phyloP scores from a whole-genome alignment of 805 yeast species.

The Maudiozyma pseudohumilis region DNA sequence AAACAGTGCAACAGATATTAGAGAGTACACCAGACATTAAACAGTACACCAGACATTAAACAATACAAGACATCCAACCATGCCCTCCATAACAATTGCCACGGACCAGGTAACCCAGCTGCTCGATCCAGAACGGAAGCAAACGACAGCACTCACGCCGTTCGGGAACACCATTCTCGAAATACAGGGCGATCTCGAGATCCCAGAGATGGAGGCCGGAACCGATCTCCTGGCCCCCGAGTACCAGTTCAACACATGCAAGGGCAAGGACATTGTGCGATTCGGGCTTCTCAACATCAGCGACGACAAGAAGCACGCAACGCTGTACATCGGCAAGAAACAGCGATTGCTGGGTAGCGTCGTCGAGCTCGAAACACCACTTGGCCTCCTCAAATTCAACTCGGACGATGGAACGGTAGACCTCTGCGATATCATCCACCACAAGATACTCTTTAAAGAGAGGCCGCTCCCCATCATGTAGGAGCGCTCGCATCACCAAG shows the following conservation, averaged over 20 bases:
- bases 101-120: slow-evolving; percentile 15
- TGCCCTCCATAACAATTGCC: slow-evolving; percentile 24
- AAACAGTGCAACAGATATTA: too few relatives aligned
- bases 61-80: too few relatives aligned
- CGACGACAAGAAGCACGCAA: slow-evolving; percentile 33
- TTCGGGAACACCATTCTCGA: slow-evolving; percentile 54
- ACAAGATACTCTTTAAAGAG: slow-evolving; percentile 51
- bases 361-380: slow-evolving; percentile 50
- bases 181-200: slow-evolving; percentile 62
- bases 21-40: too few relatives aligned
- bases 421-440: slow-evolving; percentile 48
- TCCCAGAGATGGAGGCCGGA: slow-evolving; percentile 30
- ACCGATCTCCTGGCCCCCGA: slow-evolving; percentile 10
- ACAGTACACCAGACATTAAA: too few relatives aligned
- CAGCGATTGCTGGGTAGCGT: slow-evolving; percentile 59
- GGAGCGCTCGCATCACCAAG: too few relatives aligned
- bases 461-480: slow-evolving; percentile 75
- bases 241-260: slow-evolving; percentile 11
- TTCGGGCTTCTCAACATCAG: slow-evolving; percentile 21
- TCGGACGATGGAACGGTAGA: slow-evolving; percentile 31
- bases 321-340: slow-evolving; percentile 54
- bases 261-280: slow-evolving; percentile 14
- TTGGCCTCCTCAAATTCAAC: slow-evolving; percentile 47
- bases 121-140: slow-evolving; percentile 11
- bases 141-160: slow-evolving; percentile 31